These are phyloP conservation scores for Actinidia chinensis DNA, from an alignment of 179 eudicot genomes.

Conservation along the genomic window DNA sequence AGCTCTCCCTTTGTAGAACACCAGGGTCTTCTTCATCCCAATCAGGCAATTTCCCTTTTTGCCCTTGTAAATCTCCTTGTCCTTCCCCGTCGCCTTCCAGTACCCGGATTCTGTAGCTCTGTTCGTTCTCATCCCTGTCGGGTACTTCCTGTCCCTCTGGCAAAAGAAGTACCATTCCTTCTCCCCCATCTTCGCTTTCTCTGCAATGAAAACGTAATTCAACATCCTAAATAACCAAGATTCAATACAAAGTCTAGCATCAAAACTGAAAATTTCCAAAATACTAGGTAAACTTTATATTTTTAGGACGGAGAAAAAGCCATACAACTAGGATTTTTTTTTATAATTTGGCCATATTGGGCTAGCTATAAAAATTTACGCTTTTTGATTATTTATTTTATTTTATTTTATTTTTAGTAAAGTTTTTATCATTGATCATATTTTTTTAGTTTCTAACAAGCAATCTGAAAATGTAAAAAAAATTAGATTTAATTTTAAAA, in stretches of 20 bases:
- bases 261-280: background rate
- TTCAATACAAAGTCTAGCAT: background rate
- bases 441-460: no score
- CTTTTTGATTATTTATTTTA: no score
- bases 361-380: no score
- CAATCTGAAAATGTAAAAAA: no score
- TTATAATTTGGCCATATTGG: no score
- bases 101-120: slow-evolving; percentile 51
- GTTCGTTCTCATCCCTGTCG: slow-evolving; percentile 58
- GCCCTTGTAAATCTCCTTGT: slow-evolving; percentile 44
- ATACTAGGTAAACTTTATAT: background rate
- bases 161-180: slow-evolving; percentile 53
- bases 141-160: slow-evolving; percentile 52
- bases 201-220: slow-evolving; percentile 18
- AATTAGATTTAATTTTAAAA: no score
- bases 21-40: slow-evolving; percentile 58
- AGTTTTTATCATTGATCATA: no score
- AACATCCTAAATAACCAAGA: background rate
- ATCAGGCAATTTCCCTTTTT: slow-evolving; percentile 20
- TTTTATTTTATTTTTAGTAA: no score
- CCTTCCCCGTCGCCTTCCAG: slow-evolving; percentile 62
- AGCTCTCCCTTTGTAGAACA: slow-evolving; percentile 61
- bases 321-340: no score
- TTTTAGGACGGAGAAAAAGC: background rate
- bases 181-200: slow-evolving; percentile 56